Evolutionary conservation across 1,139 yeast genomes (phyloP), one percentile per base, ranked within the genome.

Genomic region (Debaryomyces nepalensis): DNA sequence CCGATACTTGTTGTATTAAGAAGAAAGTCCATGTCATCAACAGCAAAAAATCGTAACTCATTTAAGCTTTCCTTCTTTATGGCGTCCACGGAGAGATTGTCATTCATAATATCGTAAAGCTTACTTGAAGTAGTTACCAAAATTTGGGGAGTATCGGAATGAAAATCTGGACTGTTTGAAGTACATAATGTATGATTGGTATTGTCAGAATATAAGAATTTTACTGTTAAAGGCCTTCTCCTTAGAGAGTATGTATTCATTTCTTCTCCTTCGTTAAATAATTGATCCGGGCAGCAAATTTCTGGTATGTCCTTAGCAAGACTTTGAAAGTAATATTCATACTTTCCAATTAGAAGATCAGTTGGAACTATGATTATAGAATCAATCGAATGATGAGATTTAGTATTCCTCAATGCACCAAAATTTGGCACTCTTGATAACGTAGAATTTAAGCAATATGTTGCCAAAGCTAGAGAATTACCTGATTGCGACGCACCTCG

Each of bases 311-410:
- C 60, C 15, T 48, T 27, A 3, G 53, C 44, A 22, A 64, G 41
- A 8, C 26, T 24, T 4, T 30, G 21, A 5, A 56, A 39, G 41
- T 52, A 48, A 4, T 40, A 19, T 26, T 48, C 42, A 39, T 63
- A 66, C 37, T 54, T 52, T 12, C 50, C 47, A 8, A 66, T 56
- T 33, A 58, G 26, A 6, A 49, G 54, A 27, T 56, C 57, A 7
- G 67, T 62, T 2, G 71, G 70, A 1, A 62, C 69, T 4, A 67
- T 29, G 19, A 66, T 56, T 3, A 64, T 41, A 18, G 58, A 47
- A 33, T 61, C 62, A 4, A 55, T 46, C 7, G 48, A 26, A 19
- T 42, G 8, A 33, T 30, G 2, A 47, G 47, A 9, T 47, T 37
- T 18, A 12, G 29, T 15, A 24, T 24, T 24, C 16, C 26, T 36